Percentiles rank a stretch among this genome's conserved stretches.
Evolutionary conservation across 441 rosid species (phyloP).

Genomic region (Arabidopsis lyrata): DNA sequence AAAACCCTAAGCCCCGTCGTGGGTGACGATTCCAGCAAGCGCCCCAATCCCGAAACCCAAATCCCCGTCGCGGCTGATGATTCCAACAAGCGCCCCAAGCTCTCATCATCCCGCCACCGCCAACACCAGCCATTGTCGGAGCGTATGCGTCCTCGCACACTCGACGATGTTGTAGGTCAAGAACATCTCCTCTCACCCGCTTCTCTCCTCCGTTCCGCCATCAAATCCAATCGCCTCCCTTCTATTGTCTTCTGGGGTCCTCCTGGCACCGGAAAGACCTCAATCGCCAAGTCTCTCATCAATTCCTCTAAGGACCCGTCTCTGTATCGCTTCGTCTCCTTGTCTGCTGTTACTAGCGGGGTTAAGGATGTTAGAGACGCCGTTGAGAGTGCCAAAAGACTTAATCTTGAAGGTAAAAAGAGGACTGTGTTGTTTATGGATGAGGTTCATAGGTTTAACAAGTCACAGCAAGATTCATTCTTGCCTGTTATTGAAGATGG

Average conservation of each 20-base stretch:
- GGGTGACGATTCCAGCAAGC: slow-evolving; percentile 22
- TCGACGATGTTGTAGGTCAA: slow-evolving; percentile 75
- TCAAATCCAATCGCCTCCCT: slow-evolving; percentile 63
- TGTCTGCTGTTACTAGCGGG: slow-evolving; percentile 79
- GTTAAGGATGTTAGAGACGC: slow-evolving; percentile 85
- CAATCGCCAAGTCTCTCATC: slow-evolving; percentile 69
- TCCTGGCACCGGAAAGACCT: slow-evolving; percentile 88
- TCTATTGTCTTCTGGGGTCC: slow-evolving; percentile 87
- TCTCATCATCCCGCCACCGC: slow-evolving; percentile 33
- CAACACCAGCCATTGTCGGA: slow-evolving; percentile 67
- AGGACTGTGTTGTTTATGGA: slow-evolving; percentile 79
- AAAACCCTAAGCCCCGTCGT: slow-evolving; percentile 16
- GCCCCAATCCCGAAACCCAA: slow-evolving; percentile 32
- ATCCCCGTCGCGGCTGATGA: neutral
- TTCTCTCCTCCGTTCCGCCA: slow-evolving; percentile 68
- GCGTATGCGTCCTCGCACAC: slow-evolving; percentile 77
- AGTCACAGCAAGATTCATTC: slow-evolving; percentile 90
- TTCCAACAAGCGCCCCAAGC: slow-evolving; percentile 39
- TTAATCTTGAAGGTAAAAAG: slow-evolving; percentile 51
- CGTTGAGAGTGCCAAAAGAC: slow-evolving; percentile 67
- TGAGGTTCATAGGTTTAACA: slow-evolving; percentile 85
- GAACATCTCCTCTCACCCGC: slow-evolving; percentile 65
- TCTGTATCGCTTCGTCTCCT: slow-evolving; percentile 59
- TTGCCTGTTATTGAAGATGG: slow-evolving; percentile 91
- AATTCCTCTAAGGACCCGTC: slow-evolving; percentile 53